Evolutionary conservation across 129 eudicot species (phyloP), one percentile per base, ranked within the genome.

Genomic region (Arctium lappa): DNA sequence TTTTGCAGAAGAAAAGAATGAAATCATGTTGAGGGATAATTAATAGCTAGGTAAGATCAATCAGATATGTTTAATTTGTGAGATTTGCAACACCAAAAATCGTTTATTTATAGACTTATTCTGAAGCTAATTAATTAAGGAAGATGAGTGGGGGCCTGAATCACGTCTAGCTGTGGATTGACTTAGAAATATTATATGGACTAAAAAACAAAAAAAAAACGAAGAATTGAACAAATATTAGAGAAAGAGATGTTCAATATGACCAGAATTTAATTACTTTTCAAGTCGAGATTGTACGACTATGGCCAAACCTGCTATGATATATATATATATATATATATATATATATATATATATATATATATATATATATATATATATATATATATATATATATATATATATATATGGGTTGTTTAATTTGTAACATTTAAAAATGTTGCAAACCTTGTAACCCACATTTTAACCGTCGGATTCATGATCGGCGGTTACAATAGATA

Each of bases 1-100:
- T 73, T 65, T 73, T 5, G 76, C 80, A 73, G 75, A 84, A 40
- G 87, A 79, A 38, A 63, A 38, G 76, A 79, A 70, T 6, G 78
- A 1, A 18, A 69, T 16, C 10, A 36, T 39, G 10, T 56, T 50
- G 73, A 66, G 32, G 33, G 12, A 27, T 66, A 27, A 63, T 65
- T 1, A 2, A 8, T 56, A 22, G 12, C 31, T 22, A 11, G 1
- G 9, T 4, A 42, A 79, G 15, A 56, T 4, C 2, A 22, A 73
- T 22, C 44, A 66, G 32, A 30, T 60, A 37, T 73, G 32, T 37
- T 37, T 42, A 12, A 38, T 62, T 9, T 76, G 70, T 76, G 80
- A 76, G 70, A 7, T 76, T 72, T 38, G 31, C 42, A 18, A 81
- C 8, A 72, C 34, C 36, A 56, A 71, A 60, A 11, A 37, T 73